These are phyloP conservation scores for Curvularia lunata DNA, from an alignment of 2,329 filamentous ascomycete genomes.

Conservation along the genomic window DNA sequence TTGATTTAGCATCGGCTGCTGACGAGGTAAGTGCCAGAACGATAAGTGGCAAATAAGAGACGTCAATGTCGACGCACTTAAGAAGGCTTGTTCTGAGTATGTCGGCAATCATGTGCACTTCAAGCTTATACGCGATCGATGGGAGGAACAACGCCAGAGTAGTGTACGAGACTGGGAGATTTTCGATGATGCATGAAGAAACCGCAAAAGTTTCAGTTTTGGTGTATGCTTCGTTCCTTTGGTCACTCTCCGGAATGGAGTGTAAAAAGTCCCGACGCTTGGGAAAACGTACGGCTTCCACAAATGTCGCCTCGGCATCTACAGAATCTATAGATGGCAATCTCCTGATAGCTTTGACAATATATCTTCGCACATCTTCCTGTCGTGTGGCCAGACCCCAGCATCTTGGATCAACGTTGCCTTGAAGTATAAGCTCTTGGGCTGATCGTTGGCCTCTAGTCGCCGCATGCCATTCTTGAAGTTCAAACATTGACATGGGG, in stretches of 20 bases:
- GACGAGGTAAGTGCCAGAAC: conserved; percentile 74
- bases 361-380: conserved; percentile 34
- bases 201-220: conserved; percentile 59
- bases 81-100: conserved; percentile 65
- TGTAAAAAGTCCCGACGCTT: conserved; percentile 67
- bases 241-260: conserved; percentile 19
- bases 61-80: conserved; percentile 57
- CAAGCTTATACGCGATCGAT: conserved; percentile 73
- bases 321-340: not conserved
- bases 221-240: conserved; percentile 38
- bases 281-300: conserved; percentile 53
- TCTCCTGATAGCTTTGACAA: conserved; percentile 11
- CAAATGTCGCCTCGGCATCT: not conserved
- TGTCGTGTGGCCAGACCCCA: conserved; percentile 36
- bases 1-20: conserved; percentile 62
- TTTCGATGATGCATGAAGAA: conserved; percentile 56
- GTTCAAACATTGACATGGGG: conserved; percentile 11
- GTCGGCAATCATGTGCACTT: conserved; percentile 67
- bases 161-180: conserved; percentile 55
- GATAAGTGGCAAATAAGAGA: conserved; percentile 60
- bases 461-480: conserved; percentile 26
- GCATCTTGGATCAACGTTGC: conserved; percentile 5
- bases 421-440: conserved; percentile 18
- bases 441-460: conserved; percentile 22
- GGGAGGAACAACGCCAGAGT: conserved; percentile 70